Evolutionary conservation across 75 land plant species (phyloP), one percentile per base, ranked within the genome.

Genomic region (Cupressus sempervirens): DNA sequence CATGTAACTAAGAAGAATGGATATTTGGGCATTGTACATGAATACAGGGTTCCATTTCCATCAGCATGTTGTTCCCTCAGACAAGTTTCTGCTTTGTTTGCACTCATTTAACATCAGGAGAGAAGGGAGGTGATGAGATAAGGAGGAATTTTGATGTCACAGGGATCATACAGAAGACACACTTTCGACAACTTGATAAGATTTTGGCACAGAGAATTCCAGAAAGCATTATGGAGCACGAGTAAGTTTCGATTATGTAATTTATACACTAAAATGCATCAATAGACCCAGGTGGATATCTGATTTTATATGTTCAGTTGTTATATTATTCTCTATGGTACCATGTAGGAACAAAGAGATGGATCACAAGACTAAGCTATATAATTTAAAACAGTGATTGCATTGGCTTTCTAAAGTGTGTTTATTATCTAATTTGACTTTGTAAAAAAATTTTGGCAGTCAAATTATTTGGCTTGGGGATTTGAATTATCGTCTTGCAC

Each of bases 1-100:
- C 46, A 7, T 46, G 82, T 81, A 50, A 48, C 29, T 45, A 38
- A 45, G n/a, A 12, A 8, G 16, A 38, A 23, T 38, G 41, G 48
- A 23, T 46, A 18, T 9, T 50, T 26, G 23, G 50, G 56, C 13
- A 29, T 81, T 81, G 11, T 50, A 29, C 20, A 38, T 81, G 26
- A 74, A 52, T 81, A 79, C 87, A 97, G 99, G 97, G 99, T 1
- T 95, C 99, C 13, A 87, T 97, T 46, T 95, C 96, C 0, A 92
- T 94, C 18, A 97, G 99, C 86, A 90, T 97, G 94, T 89, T 82
- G 30, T 80, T 97, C 54, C 80, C 90, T 45, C 85, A 88, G 40
- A 92, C 94, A 48, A 89, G 85, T 15, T 95, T 96, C 62, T 96
- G 53, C 14, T 50, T 50, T 50, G 53, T 50, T 50, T 50, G 53